phyloP scores from a whole-genome alignment of 352 stramenopile species.

The Phytophthora uliginosa region DNA sequence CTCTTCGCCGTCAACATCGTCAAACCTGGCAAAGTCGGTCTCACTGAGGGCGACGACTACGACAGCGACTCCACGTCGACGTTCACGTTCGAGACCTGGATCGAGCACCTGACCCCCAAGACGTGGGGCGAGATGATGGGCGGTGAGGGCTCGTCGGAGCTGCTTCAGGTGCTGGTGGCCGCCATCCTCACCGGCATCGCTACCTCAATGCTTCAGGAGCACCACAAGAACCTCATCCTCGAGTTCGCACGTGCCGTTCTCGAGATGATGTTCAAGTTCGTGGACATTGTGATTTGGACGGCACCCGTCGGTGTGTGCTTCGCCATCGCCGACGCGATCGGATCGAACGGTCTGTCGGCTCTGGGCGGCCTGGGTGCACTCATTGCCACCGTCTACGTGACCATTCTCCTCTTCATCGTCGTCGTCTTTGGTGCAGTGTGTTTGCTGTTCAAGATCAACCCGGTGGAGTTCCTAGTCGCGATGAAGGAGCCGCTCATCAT shows the following conservation, averaged over 20 bases:
- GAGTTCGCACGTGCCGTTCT: conserved; percentile 41
- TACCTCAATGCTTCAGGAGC: conserved; percentile 30
- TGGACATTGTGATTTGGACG: conserved; percentile 60
- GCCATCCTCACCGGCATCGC: conserved; percentile 45
- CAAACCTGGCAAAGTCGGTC: conserved; percentile 45
- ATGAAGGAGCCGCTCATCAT: conserved; percentile 56
- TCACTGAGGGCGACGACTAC: conserved; percentile 40
- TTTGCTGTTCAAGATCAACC: conserved; percentile 52
- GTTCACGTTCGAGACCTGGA: conserved; percentile 53
- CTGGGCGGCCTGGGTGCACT: conserved; percentile 39
- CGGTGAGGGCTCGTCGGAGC: conserved; percentile 47
- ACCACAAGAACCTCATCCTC: conserved; percentile 47
- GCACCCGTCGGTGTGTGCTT: conserved; percentile 57
- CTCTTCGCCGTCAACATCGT: conserved; percentile 56
- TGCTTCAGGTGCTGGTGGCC: conserved; percentile 56
- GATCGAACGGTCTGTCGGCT: conserved; percentile 45
- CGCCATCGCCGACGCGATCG: conserved; percentile 49
- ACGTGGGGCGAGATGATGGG: conserved; percentile 70
- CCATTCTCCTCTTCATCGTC: conserved; percentile 42
- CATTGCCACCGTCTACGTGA: conserved; percentile 44
- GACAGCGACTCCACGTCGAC: conserved; percentile 18
- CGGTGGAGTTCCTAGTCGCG: conserved; percentile 38
- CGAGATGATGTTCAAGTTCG: conserved; percentile 66
- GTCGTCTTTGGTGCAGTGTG: conserved; percentile 1
- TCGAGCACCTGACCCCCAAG: conserved; percentile 60